Evolutionary conservation across 1,139 yeast genomes (phyloP), one percentile per base, ranked within the genome.

Genomic region (Scheffersomyces stambukii): DNA sequence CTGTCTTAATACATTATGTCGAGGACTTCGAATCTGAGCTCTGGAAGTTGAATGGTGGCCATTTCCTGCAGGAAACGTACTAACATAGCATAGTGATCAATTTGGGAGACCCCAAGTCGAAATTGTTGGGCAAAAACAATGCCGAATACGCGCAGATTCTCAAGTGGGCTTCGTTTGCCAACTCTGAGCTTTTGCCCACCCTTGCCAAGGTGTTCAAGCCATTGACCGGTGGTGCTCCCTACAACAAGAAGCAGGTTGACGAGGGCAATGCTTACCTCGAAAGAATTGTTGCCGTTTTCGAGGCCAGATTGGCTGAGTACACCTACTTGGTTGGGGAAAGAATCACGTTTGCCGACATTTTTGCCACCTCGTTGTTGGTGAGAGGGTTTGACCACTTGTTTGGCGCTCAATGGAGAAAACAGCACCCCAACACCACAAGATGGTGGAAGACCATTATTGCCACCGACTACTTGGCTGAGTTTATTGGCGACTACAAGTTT

Each of bases 301-400:
- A 84, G 67, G 54, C 62, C 27, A 77, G 88, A 70, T 75, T 91
- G 52, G 57, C 69, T 42, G 73, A 78, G 53, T 75, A 71, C 78
- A 88, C 96, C 41, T 91, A 74, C 73, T 77, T 91, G 59, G 96
- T 81, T 50, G 93, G 95, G 55, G 96, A 91, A 71, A 76, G 93
- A 68, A 53, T 85, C 52, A 69, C 96, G 31, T 57, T 82, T 44
- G 98, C 97, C 53, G 98, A 91, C 66, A 57, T 85, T 50, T 73
- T 75, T 51, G 62, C 71, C 47, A 89, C 84, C 44, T 50, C 78
- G 38, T 53, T 69, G 43, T 63, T 77, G 48, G 50, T 61, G 57
- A 76, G 89, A 66, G 81, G 80, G 40, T 84, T 83, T 70, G 62
- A 71, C 44, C 50, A 53, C 60, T 57, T 85, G 42, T 82, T 75